phyloP scores from a whole-genome alignment of 768 basidiomycete genomes.

The Mycena galopus region DNA sequence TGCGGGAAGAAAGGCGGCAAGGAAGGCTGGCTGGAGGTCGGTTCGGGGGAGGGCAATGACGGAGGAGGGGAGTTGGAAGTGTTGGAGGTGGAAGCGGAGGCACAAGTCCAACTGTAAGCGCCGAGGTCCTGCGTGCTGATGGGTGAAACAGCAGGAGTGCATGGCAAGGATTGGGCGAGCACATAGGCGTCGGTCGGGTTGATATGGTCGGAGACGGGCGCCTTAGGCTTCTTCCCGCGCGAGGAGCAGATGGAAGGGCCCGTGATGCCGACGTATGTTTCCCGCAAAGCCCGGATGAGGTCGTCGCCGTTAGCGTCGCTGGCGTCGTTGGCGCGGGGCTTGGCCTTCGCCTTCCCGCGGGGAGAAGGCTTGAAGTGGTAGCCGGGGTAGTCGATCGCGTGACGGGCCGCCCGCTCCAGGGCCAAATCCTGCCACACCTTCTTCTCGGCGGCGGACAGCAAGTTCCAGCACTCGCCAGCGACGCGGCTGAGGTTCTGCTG shows the following conservation, averaged over 20 bases:
- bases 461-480: constrained; percentile 77
- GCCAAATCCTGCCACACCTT: constrained; percentile 62
- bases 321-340: constrained; percentile 28
- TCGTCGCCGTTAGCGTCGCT: constrained; percentile 41
- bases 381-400: constrained; percentile 65
- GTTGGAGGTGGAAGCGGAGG: constrained; percentile 26
- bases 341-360: constrained; percentile 47
- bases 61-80: constrained; percentile 31
- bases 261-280: constrained; percentile 47
- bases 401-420: constrained; percentile 58
- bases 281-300: constrained; percentile 50
- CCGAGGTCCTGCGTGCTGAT: background rate
- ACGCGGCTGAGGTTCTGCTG: constrained; percentile 82
- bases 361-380: constrained; percentile 73
- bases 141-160: constrained; percentile 6
- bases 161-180: background rate
- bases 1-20: constrained; percentile 42
- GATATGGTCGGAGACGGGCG: constrained; percentile 36
- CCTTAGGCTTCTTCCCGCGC: constrained; percentile 49
- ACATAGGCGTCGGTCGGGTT: background rate
- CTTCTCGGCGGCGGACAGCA: constrained; percentile 61
- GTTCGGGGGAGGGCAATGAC: constrained; percentile 32
- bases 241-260: constrained; percentile 53
- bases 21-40: constrained; percentile 28
- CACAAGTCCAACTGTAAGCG: constrained; percentile 5